Evolutionary conservation across 768 basidiomycete genomes (phyloP).

Genomic region (Pisolithus orientalis): DNA sequence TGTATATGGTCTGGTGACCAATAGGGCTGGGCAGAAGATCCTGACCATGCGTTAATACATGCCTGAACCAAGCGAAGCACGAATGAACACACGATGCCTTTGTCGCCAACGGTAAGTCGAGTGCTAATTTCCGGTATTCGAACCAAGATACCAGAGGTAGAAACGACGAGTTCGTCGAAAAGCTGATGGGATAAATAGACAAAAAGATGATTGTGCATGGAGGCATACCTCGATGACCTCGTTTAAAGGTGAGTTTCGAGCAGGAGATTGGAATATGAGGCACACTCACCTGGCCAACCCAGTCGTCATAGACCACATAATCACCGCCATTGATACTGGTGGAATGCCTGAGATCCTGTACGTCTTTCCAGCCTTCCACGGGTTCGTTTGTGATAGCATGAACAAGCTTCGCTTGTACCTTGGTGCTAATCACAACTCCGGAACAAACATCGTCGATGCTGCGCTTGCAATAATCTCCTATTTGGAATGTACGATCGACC

Average conservation of each 20-base stretch:
- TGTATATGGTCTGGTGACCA: conserved; percentile 41
- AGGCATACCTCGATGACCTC: conserved; percentile 70
- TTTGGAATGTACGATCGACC: conserved; percentile 70
- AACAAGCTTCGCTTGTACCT: conserved; percentile 59
- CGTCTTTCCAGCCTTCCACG: conserved; percentile 57
- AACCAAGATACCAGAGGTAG: conserved; percentile 62
- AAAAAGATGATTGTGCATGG: background rate
- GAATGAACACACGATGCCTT: conserved; percentile 50
- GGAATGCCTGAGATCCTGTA: conserved; percentile 50
- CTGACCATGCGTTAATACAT: conserved; percentile 29
- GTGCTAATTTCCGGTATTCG: conserved; percentile 74
- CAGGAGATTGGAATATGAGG: conserved; percentile 5
- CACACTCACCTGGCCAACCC: conserved; percentile 77
- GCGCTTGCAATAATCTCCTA: conserved; percentile 79
- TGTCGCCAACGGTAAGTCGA: conserved; percentile 68
- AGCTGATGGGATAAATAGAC: conserved; percentile 41
- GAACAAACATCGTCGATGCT: conserved; percentile 67
- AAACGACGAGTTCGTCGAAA: conserved; percentile 76
- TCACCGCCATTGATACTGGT: conserved; percentile 69
- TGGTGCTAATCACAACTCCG: conserved; percentile 63
- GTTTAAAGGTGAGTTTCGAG: conserved; percentile 8
- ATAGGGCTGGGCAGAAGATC: conserved; percentile 59
- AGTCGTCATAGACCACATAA: conserved; percentile 76
- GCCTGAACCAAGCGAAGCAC: background rate
- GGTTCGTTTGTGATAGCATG: conserved; percentile 65